A percentile compares a stretch with the other conserved stretches of the same genome.
These are phyloP conservation scores for Aspergillus panamensis DNA, from an alignment of 495 filamentous ascomycete species.

Conservation along the genomic window DNA sequence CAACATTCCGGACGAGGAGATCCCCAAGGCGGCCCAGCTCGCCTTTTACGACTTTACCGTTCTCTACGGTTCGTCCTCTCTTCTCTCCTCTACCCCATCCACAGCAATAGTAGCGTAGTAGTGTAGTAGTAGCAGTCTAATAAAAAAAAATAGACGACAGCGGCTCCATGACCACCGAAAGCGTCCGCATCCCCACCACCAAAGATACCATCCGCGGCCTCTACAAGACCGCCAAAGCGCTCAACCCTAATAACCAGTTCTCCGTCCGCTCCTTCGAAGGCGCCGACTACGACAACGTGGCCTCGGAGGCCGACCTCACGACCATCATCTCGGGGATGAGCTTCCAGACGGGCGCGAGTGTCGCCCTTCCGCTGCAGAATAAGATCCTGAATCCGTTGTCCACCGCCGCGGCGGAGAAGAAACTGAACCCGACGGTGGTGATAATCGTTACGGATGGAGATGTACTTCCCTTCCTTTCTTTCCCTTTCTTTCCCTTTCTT, in stretches of 20 bases:
- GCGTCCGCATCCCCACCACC: not conserved
- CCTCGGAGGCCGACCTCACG: not conserved
- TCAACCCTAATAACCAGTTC: not conserved
- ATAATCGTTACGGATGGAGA: not conserved
- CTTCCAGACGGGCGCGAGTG: not conserved
- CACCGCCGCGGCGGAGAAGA: not conserved
- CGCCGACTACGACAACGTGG: not conserved
- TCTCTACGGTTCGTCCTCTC: not conserved
- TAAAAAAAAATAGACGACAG: not conserved
- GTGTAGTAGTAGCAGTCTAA: not conserved
- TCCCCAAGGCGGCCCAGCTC: constrained; percentile 1
- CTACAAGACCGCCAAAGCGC: constrained; percentile 4
- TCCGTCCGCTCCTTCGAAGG: constrained; percentile 5
- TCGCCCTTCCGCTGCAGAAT: not conserved
- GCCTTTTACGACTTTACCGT: constrained; percentile 7
- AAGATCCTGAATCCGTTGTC: constrained; percentile 1
- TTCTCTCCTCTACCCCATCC: not conserved
- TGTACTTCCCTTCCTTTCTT: not conserved
- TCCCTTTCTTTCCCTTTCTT: not conserved
- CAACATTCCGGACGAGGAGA: not conserved
- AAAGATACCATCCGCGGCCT: not conserved
- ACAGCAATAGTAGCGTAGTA: no score
- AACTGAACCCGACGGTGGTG: not conserved
- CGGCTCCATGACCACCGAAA: constrained; percentile 4
- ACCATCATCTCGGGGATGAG: not conserved